These are phyloP conservation scores for Cercospora sesami DNA, from an alignment of 2,329 filamentous ascomycete species.

Conservation along the genomic window DNA sequence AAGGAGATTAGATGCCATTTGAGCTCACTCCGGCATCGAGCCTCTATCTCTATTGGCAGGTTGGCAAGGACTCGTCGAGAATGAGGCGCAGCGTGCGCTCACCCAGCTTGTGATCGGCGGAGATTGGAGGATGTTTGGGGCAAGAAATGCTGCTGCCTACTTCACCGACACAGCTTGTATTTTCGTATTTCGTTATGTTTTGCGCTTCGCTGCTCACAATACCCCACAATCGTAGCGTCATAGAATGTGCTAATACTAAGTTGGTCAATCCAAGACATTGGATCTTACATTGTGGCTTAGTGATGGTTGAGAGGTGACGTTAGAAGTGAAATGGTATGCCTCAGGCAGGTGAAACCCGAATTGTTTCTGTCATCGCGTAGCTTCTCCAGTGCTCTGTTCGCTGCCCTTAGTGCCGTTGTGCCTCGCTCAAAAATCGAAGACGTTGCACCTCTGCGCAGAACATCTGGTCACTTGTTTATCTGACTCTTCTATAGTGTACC, in stretches of 20 bases:
- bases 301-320: background rate
- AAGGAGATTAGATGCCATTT: background rate
- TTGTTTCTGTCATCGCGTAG: background rate
- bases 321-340: background rate
- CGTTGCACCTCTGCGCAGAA: background rate
- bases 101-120: background rate
- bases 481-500: background rate
- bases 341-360: background rate
- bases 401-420: background rate
- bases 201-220: background rate
- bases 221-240: constrained; percentile 1
- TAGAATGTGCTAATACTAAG: constrained; percentile 3
- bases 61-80: background rate
- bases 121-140: background rate
- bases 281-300: background rate
- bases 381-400: background rate
- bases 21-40: background rate
- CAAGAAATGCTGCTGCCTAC: background rate
- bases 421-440: background rate
- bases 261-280: background rate
- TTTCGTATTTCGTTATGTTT: background rate
- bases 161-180: background rate
- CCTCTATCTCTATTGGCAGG: background rate
- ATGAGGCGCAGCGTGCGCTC: background rate
- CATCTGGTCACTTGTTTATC: background rate